Percentiles rank a stretch among this genome's conserved stretches.
Evolutionary conservation across 2,329 filamentous ascomycete species (phyloP).

Genomic region (Aspergillus costaricaensis): DNA sequence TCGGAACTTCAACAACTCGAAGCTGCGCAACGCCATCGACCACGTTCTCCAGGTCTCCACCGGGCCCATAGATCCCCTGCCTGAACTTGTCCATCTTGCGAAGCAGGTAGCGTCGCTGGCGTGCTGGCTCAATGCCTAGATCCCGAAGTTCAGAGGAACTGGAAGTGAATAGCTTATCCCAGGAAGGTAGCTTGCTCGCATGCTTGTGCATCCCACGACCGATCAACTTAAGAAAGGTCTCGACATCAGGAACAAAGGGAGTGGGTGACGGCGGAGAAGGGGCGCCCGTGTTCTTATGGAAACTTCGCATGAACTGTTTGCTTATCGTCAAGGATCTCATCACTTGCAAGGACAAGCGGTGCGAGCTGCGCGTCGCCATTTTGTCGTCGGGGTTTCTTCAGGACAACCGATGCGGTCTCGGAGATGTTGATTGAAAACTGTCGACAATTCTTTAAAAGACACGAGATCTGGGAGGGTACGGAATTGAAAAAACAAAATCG

Average conservation of each 20-base stretch:
- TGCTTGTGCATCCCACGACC: constrained; percentile 83
- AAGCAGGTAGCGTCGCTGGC: constrained; percentile 79
- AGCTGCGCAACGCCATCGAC: constrained; percentile 61
- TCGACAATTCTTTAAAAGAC: neutral
- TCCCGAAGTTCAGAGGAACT: constrained; percentile 76
- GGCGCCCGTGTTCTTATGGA: constrained; percentile 44
- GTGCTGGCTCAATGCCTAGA: constrained; percentile 82
- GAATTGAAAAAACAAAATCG: neutral
- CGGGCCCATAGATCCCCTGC: constrained; percentile 73
- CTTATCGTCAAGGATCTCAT: constrained; percentile 27
- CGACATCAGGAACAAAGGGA: constrained; percentile 80
- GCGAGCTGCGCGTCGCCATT: constrained; percentile 36
- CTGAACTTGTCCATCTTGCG: constrained; percentile 86
- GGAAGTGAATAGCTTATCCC: constrained; percentile 86
- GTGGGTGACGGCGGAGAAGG: constrained; percentile 68
- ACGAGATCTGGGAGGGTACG: neutral
- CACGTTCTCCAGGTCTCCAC: constrained; percentile 80
- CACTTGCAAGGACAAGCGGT: constrained; percentile 30
- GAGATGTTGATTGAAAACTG: neutral
- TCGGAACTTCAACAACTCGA: constrained; percentile 58
- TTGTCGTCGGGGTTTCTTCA: neutral
- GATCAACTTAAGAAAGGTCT: constrained; percentile 86
- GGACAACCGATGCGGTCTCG: neutral
- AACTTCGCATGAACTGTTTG: constrained; percentile 40
- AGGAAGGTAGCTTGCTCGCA: constrained; percentile 81